Percentiles rank a stretch among this genome's conserved stretches.
These are phyloP conservation scores for Moesziomyces sp. DNA, from an alignment of 1,284 basidiomycete genomes.

Conservation along the genomic window DNA sequence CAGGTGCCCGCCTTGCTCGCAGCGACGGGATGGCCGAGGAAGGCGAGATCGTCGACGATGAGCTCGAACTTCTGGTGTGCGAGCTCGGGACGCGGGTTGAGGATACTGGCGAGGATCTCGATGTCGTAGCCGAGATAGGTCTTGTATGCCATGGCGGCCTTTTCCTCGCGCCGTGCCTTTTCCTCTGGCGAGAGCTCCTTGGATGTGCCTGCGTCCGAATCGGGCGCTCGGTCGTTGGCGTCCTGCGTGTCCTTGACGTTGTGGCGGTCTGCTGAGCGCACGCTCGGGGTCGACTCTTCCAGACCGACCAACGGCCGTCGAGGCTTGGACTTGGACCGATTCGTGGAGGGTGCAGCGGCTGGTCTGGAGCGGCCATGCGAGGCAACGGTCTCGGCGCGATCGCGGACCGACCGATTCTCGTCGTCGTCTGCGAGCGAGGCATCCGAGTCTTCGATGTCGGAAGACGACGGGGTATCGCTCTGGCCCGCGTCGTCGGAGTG, in stretches of 20 bases:
- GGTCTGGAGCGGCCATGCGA: constrained; percentile 28
- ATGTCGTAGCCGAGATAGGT: constrained; percentile 81
- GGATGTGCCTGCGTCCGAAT: constrained; percentile 36
- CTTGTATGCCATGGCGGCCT: constrained; percentile 67
- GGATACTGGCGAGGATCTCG: constrained; percentile 81
- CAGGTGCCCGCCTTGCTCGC: constrained; percentile 70
- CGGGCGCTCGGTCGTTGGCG: constrained; percentile 26
- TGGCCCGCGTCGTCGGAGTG: constrained; percentile 19
- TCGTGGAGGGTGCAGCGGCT: constrained; percentile 9
- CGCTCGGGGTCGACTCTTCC: constrained; percentile 30
- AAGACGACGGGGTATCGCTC: constrained; percentile 43
- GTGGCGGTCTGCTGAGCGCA: constrained; percentile 27
- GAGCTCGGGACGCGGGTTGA: constrained; percentile 80
- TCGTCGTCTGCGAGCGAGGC: constrained; percentile 39
- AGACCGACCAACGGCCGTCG: constrained; percentile 17
- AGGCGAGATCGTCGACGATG: constrained; percentile 89
- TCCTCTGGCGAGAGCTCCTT: constrained; percentile 45
- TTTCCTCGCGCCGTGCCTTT: constrained; percentile 39
- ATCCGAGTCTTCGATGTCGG: constrained; percentile 48
- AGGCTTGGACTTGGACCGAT: constrained; percentile 29
- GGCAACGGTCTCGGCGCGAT: constrained; percentile 25
- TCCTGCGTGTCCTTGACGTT: constrained; percentile 15
- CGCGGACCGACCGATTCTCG: constrained; percentile 22
- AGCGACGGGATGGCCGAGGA: constrained; percentile 93
- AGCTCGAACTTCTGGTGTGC: constrained; percentile 96